Percentiles rank a stretch among this genome's conserved stretches.
phyloP scores from a whole-genome alignment of 306 rosid species.

The Inga laurina region DNA sequence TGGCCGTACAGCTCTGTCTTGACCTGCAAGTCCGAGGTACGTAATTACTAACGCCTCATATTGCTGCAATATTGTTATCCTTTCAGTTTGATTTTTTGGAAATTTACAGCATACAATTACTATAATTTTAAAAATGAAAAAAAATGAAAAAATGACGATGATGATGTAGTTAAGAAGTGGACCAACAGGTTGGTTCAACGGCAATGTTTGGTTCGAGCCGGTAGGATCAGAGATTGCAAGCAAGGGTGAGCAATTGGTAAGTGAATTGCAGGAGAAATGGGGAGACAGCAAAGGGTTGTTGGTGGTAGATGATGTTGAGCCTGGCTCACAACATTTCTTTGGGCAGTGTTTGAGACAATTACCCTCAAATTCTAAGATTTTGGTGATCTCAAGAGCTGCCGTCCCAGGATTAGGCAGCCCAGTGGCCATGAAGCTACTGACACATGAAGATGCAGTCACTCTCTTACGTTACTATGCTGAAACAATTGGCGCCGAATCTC shows the following conservation, averaged over 20 bases:
- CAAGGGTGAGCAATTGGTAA: not conserved
- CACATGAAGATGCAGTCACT: slow-evolving; percentile 24
- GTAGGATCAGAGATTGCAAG: not conserved
- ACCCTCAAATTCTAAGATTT: slow-evolving; percentile 28
- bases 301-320: slow-evolving; percentile 52
- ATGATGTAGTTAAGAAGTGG: no score
- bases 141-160: no score
- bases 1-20: not conserved
- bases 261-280: slow-evolving; percentile 4
- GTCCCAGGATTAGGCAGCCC: slow-evolving; percentile 22
- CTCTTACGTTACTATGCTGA: slow-evolving; percentile 39
- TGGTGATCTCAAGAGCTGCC: slow-evolving; percentile 12
- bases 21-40: not conserved
- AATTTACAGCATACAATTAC: no score
- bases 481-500: not conserved
- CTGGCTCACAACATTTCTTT: slow-evolving; percentile 19
- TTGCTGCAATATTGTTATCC: no score
- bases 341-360: not conserved
- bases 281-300: slow-evolving; percentile 7
- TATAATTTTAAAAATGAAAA: no score
- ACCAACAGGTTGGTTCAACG: not conserved
- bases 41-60: no score
- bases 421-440: slow-evolving; percentile 14
- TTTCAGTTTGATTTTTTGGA: no score
- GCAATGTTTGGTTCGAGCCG: not conserved